Conservation (phyloP, 23 red algal genomes). For the Agarophyton chilense region DNA sequence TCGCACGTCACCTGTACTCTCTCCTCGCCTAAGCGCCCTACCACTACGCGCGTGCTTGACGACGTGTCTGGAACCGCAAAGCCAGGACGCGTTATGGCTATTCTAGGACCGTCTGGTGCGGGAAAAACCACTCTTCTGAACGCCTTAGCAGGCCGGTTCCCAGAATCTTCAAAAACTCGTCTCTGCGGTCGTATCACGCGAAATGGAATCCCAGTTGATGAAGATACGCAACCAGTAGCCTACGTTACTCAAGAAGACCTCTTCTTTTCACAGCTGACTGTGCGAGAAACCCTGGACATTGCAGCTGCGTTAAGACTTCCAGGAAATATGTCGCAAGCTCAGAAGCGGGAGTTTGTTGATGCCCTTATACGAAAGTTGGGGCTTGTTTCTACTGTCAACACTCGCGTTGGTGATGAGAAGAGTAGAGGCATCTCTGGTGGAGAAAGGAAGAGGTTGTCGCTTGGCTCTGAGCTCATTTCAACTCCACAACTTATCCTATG, state of each 20-base stretch:
- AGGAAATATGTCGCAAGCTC: constrained; percentile 17
- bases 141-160: constrained; percentile 77
- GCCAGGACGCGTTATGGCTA: constrained; percentile 81
- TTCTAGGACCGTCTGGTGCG: constrained; percentile 88
- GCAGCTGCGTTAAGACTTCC: constrained; percentile 77
- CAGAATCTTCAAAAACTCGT: constrained; percentile 6
- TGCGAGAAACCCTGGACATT: constrained; percentile 86
- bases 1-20: constrained; percentile 33
- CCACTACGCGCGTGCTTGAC: constrained; percentile 32
- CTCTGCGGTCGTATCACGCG: constrained; percentile 43
- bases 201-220: constrained; percentile 64
- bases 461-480: constrained; percentile 89
- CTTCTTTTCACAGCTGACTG: constrained; percentile 96
- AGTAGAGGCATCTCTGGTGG: constrained; percentile 91
- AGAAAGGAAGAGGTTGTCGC: constrained; percentile 85
- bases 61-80: constrained; percentile 60
- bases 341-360: constrained; percentile 66
- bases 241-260: constrained; percentile 91
- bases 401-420: constrained; percentile 85
- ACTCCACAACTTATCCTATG: constrained; percentile 79
- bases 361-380: constrained; percentile 75
- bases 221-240: constrained; percentile 29
- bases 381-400: constrained; percentile 54
- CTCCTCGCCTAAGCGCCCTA: neutral
- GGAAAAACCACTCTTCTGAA: constrained; percentile 96